Percentiles rank a stretch among this genome's conserved stretches.
Evolutionary conservation across 805 yeast species (phyloP).

Genomic region (Millerozyma acaciae): DNA sequence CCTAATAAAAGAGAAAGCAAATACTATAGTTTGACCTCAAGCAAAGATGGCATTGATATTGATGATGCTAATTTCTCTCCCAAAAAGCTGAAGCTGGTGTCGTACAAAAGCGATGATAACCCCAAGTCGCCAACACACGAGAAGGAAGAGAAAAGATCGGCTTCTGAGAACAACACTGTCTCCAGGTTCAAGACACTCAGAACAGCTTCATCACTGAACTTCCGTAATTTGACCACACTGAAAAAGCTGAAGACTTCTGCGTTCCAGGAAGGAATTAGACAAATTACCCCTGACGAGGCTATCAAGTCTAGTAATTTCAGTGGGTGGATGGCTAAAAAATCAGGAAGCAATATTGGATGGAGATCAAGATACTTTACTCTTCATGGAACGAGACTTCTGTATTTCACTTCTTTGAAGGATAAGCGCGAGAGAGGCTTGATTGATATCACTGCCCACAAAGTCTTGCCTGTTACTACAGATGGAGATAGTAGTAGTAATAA

Average conservation of each 20-base stretch:
- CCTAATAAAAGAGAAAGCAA: conserved; percentile 19
- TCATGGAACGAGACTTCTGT: conserved; percentile 90
- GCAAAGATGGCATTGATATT: conserved; percentile 19
- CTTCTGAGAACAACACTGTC: conserved; percentile 35
- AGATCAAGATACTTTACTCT: conserved; percentile 79
- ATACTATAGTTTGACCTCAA: conserved; percentile 5
- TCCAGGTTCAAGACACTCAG: conserved; percentile 50
- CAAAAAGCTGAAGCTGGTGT: conserved; percentile 24
- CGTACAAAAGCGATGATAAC: conserved; percentile 11
- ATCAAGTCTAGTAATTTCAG: conserved; percentile 68
- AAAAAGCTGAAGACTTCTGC: conserved; percentile 71
- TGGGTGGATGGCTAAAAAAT: conserved; percentile 95
- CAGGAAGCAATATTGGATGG: conserved; percentile 84
- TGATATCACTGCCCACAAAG: conserved; percentile 93
- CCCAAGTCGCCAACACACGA: neutral
- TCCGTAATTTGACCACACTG: conserved; percentile 42
- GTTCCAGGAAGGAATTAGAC: conserved; percentile 82
- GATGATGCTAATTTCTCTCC: conserved; percentile 35
- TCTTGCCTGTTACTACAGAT: conserved; percentile 57
- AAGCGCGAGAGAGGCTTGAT: conserved; percentile 85
- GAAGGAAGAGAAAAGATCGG: conserved; percentile 23
- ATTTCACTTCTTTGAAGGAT: conserved; percentile 76
- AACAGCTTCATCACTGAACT: conserved; percentile 50
- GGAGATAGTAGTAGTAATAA: conserved; percentile 48
- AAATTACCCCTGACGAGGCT: conserved; percentile 72